Conservation (phyloP, 73 alveolate genomes). For the Paramecium caudatum region DNA sequence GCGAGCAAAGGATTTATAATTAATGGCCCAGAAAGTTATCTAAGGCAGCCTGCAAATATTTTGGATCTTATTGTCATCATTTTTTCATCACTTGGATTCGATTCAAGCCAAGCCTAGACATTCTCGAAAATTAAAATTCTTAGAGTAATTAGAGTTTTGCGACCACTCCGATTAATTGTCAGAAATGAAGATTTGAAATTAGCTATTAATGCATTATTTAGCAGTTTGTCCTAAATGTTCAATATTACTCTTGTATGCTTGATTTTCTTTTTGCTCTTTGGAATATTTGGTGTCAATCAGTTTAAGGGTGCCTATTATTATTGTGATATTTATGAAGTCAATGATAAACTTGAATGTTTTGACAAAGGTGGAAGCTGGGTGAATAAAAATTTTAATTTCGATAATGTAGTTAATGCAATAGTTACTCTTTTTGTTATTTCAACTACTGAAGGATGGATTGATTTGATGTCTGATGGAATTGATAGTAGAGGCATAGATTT, state of each 20-base stretch:
- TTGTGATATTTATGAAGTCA: constrained; percentile 63
- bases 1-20: constrained; percentile 42
- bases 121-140: constrained; percentile 74
- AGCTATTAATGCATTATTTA: constrained; percentile 80
- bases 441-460: constrained; percentile 81
- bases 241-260: constrained; percentile 78
- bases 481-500: constrained; percentile 70
- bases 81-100: constrained; percentile 63
- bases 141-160: constrained; percentile 82
- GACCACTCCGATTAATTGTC: constrained; percentile 85
- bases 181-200: constrained; percentile 85
- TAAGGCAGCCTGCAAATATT: constrained; percentile 14
- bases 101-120: not conserved
- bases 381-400: constrained; percentile 73
- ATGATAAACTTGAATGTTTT: constrained; percentile 79
- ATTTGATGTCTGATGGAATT: constrained; percentile 78
- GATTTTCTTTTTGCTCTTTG: constrained; percentile 82
- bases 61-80: constrained; percentile 71
- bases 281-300: constrained; percentile 83
- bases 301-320: constrained; percentile 84
- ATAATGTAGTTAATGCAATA: constrained; percentile 78
- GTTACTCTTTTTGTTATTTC: constrained; percentile 77
- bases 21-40: constrained; percentile 70
- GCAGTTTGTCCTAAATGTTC: constrained; percentile 78
- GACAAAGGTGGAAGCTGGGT: constrained; percentile 79